Percentiles rank a stretch among this genome's conserved stretches.
Evolutionary conservation across 805 yeast genomes (phyloP).

Genomic region (Candida maris): DNA sequence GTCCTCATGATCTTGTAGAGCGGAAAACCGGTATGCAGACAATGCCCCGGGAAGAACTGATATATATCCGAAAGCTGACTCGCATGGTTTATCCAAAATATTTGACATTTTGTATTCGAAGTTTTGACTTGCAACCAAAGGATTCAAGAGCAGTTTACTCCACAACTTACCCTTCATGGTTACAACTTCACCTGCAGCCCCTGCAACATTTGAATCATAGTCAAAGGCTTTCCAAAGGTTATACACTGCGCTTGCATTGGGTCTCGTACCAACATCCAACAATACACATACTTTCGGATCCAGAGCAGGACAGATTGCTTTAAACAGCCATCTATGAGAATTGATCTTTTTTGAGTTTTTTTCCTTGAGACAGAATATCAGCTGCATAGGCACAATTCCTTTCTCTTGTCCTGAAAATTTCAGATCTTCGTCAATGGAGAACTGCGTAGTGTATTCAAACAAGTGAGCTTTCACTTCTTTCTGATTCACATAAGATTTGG

Average conservation of each 20-base stretch:
- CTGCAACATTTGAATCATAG: conserved; percentile 93
- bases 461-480: conserved; percentile 90
- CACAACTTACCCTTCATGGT: conserved; percentile 93
- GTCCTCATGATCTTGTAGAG: conserved; percentile 76
- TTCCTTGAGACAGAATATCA: conserved; percentile 89
- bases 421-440: conserved; percentile 83
- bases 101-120: conserved; percentile 98
- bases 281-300: conserved; percentile 88
- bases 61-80: conserved; percentile 88
- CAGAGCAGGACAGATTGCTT: conserved; percentile 87
- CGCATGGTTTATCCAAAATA: conserved; percentile 90
- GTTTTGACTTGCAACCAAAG: conserved; percentile 92
- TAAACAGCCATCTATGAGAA: conserved; percentile 96
- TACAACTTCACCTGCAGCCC: conserved; percentile 97
- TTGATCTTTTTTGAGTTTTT: conserved; percentile 89
- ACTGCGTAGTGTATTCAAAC: conserved; percentile 94
- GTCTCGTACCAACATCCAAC: conserved; percentile 96
- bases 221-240: conserved; percentile 98
- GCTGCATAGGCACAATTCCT: conserved; percentile 91
- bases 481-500: conserved; percentile 89
- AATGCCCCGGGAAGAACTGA: conserved; percentile 94
- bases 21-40: conserved; percentile 89
- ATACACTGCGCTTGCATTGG: conserved; percentile 84
- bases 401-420: conserved; percentile 88
- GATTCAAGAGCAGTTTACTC: conserved; percentile 67